Percentiles rank a stretch among this genome's conserved stretches.
These are phyloP conservation scores for Kwoniella europaea DNA, from an alignment of 768 basidiomycete genomes.

Conservation along the genomic window DNA sequence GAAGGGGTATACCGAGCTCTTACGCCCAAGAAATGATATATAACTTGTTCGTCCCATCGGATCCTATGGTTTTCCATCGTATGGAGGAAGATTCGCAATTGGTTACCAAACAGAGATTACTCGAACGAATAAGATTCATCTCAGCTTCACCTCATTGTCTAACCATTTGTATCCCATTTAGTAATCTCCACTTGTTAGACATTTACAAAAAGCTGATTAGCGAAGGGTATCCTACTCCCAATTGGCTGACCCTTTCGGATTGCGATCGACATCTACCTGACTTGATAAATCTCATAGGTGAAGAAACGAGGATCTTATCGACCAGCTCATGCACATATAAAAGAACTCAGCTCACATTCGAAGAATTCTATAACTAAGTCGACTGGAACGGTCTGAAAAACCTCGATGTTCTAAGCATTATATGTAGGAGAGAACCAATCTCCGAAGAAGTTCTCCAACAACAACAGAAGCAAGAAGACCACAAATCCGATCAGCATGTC, in stretches of 20 bases:
- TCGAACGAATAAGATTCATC: neutral
- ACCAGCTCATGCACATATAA: neutral
- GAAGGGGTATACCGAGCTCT: neutral
- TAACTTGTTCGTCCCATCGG: too few species aligned
- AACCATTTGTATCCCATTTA: neutral
- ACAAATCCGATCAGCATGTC: too few species aligned
- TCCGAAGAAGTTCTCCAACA: neutral
- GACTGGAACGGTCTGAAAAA: neutral
- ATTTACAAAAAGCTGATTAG: neutral
- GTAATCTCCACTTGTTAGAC: neutral
- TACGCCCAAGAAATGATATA: too few species aligned
- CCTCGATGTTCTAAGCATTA: neutral
- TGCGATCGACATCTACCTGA: neutral
- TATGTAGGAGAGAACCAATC: neutral
- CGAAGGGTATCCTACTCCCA: too few species aligned
- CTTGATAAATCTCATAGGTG: neutral
- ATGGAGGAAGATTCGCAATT: too few species aligned
- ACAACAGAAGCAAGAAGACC: neutral
- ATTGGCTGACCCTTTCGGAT: neutral
- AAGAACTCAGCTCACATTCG: neutral
- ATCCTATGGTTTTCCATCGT: too few species aligned
- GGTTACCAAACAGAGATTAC: too few species aligned
- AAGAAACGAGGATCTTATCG: neutral
- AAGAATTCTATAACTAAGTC: neutral
- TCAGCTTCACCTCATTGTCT: neutral